Conservation (phyloP, 139 green algal genomes). For the Dunaliella sp. region DNA sequence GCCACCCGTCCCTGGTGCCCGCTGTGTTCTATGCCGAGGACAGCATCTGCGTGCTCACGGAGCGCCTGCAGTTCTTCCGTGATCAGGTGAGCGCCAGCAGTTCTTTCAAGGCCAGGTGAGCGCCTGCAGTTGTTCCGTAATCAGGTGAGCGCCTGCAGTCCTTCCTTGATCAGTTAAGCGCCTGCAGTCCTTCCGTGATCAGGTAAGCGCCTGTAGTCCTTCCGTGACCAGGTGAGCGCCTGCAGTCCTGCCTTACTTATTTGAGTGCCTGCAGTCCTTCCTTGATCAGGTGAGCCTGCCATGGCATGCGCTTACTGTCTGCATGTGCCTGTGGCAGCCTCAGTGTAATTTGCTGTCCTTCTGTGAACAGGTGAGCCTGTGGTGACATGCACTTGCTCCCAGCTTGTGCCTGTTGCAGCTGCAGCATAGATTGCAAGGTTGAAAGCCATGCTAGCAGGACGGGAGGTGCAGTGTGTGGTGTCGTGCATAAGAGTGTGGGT, state of each 20-base stretch:
- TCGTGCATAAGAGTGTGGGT: too few species aligned
- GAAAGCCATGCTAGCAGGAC: too few species aligned
- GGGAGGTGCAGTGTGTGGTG: too few species aligned
- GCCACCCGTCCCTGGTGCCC: constrained; percentile 33
- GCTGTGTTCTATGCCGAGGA: constrained; percentile 52
- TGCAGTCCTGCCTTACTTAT: background rate
- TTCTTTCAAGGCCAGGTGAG: background rate
- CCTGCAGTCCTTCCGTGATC: constrained; percentile 70
- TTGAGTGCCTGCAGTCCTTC: background rate
- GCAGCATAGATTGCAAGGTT: too few species aligned
- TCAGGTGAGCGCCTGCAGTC: background rate
- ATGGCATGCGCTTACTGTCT: background rate
- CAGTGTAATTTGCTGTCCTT: constrained; percentile 67
- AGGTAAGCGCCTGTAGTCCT: constrained; percentile 26
- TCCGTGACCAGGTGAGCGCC: too few species aligned
- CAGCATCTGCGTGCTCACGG: constrained; percentile 57
- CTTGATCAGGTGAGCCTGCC: constrained; percentile 19
- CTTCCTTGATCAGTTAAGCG: constrained; percentile 23
- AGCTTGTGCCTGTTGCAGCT: background rate
- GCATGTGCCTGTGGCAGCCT: too few species aligned
- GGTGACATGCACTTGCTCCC: background rate
- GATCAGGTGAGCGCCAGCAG: constrained; percentile 47
- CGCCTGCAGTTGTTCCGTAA: background rate
- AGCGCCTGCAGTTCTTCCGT: constrained; percentile 68
- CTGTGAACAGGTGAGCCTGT: constrained; percentile 55